A percentile compares a stretch with the other conserved stretches of the same genome.
Conservation (phyloP, 768 basidiomycete genomes). For the Royoungia palumana region DNA sequence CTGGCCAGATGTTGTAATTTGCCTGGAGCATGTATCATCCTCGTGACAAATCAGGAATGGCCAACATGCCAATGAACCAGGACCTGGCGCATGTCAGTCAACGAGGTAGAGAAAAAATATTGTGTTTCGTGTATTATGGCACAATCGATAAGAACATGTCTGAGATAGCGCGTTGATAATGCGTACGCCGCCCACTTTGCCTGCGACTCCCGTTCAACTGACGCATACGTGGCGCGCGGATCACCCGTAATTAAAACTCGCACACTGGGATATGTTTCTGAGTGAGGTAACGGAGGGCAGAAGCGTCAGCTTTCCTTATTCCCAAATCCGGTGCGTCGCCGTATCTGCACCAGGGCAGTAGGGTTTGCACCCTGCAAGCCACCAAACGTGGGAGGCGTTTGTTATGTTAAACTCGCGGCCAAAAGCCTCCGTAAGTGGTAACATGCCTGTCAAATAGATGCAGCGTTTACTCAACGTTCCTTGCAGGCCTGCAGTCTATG, state of each 20-base stretch:
- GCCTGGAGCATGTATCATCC: not conserved
- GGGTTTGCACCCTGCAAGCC: not conserved
- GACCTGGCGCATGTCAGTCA: conserved; percentile 1
- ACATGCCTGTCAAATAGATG: no score
- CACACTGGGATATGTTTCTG: not conserved
- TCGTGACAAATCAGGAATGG: no score
- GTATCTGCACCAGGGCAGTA: not conserved
- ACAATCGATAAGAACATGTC: conserved; percentile 7
- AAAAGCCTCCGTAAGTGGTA: not conserved
- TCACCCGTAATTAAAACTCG: conserved; percentile 6
- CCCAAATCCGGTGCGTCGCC: not conserved
- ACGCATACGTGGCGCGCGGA: not conserved
- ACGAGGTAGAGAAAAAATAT: not conserved
- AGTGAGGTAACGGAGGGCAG: conserved; percentile 9
- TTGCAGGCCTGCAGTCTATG: not conserved
- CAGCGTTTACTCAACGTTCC: conserved; percentile 1
- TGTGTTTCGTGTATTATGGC: no score
- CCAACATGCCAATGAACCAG: not conserved
- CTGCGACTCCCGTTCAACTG: no score
- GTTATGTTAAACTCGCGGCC: not conserved
- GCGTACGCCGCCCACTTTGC: no score
- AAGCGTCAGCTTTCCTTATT: not conserved
- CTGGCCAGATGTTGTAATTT: not conserved
- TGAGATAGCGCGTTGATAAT: conserved; percentile 3
- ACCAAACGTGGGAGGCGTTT: no score